Evolutionary conservation across 345 rosid species (phyloP).

Genomic region (Pugionium cornutum): DNA sequence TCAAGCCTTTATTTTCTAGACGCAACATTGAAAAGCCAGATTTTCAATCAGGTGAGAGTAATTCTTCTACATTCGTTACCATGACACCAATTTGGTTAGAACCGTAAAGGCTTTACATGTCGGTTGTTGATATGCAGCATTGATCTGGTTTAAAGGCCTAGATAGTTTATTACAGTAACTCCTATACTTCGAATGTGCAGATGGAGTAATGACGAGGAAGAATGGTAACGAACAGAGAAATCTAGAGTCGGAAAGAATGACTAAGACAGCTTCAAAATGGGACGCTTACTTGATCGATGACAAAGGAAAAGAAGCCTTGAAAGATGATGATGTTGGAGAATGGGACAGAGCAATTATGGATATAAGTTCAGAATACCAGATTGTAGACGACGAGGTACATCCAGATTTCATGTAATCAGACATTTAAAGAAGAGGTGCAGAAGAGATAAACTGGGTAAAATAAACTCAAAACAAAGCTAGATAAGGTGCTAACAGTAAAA

Average conservation of each 20-base stretch:
- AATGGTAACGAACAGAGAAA: slow-evolving; percentile 10
- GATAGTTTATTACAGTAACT: background rate
- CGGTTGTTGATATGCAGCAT: background rate
- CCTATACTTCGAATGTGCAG: background rate
- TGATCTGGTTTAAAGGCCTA: no score
- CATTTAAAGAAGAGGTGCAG: background rate
- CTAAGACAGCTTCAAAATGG: slow-evolving; percentile 49
- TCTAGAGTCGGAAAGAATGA: background rate
- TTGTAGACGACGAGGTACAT: slow-evolving; percentile 69
- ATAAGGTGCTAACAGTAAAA: slow-evolving; percentile 1
- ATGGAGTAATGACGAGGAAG: slow-evolving; percentile 6
- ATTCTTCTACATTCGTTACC: background rate
- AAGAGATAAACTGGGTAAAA: background rate
- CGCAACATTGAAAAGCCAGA: slow-evolving; percentile 15
- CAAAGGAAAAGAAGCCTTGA: background rate
- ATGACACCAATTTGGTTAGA: no score
- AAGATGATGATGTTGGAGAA: slow-evolving; percentile 25
- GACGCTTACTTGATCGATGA: slow-evolving; percentile 43
- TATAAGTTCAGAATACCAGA: slow-evolving; percentile 31
- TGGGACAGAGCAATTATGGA: slow-evolving; percentile 35
- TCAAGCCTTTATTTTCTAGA: slow-evolving; percentile 43
- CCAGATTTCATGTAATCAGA: slow-evolving; percentile 59
- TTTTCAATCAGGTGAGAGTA: background rate
- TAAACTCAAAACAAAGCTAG: background rate
- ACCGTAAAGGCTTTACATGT: background rate